Base-by-base conservation (phyloP, 176 grass and related monocot genomes). In the Rhynchospora tenuis region DNA sequence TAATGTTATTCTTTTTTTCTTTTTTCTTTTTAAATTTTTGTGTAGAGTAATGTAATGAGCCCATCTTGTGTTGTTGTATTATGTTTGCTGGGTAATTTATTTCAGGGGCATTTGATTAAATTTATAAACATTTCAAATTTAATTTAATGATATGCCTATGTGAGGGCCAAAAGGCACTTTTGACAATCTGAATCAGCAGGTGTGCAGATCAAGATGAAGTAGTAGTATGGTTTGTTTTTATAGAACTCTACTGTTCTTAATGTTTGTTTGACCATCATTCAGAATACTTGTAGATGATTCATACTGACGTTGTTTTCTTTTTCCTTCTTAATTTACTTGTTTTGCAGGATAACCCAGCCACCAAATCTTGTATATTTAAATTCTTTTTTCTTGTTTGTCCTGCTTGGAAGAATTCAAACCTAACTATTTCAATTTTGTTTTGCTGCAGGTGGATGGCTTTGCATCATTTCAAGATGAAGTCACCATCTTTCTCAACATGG, bases 261-360 rank as follows among this genome's bases (percentile, higher is more conserved):
- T 81, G 22, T 85, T 64, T 87, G 47, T 81, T 79, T 70, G 64
- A 86, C 46, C 78, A 71, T 6, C 74, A 68, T 93, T 83, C 88
- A 85, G 73, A 82, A 84, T 90, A 88, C 86, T 83, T 22, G 73
- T 91, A 85, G 86, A 80, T 85, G 77, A 33, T 86, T 80, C 20
- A 20, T 77, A 81, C 79, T 80, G 85, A 61, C 84, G 68, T 79
- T 57, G 9, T 50, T 87, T 59, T 7, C 92, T 65, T 56, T 79
- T 84, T 86, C 83, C 15, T 70, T 65, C 82, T n/a, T 85, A 70
- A 47, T 55, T 85, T 89, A 82, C 17, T 88, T 93, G 57, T 98
- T 91, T 90, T 98, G 90, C 89, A 98, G 92, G 95, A 85, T 64
- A 7, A 69, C 59, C 81, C 87, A 86, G 87, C 86, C 84, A 66